phyloP scores from a whole-genome alignment of 208 protist genomes.

The Leishmania mexicana region DNA sequence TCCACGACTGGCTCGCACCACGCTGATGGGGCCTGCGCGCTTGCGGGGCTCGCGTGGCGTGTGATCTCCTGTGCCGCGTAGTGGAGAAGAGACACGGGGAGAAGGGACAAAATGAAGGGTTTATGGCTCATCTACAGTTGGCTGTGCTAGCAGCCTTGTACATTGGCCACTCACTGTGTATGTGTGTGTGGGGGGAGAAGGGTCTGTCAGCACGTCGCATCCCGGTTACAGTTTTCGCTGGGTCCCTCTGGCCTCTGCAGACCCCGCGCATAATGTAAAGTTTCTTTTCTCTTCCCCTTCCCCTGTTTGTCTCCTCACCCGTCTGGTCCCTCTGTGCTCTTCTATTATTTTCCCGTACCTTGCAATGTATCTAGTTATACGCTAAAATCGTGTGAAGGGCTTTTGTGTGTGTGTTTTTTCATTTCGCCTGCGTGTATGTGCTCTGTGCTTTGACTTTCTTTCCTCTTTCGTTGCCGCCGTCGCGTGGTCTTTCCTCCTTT shows the following conservation, averaged over 20 bases:
- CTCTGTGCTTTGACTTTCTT: neutral
- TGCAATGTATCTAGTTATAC: neutral
- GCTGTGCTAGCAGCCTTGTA: neutral
- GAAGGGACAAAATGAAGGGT: neutral
- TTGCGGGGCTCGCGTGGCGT: neutral
- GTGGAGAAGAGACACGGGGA: neutral
- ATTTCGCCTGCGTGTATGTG: neutral
- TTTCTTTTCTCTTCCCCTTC: neutral
- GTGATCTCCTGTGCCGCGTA: neutral
- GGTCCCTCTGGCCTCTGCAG: neutral
- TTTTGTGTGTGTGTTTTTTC: too few species aligned
- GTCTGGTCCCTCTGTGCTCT: neutral
- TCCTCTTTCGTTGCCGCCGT: neutral
- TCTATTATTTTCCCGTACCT: constrained; percentile 7
- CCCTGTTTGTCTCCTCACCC: too few species aligned
- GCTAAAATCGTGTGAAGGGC: neutral
- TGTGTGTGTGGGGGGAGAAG: neutral
- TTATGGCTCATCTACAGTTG: neutral
- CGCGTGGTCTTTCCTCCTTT: neutral
- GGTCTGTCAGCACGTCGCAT: too few species aligned
- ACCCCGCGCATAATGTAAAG: neutral
- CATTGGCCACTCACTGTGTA: neutral
- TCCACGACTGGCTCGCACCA: neutral
- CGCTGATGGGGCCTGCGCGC: neutral
- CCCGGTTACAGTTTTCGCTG: neutral